Evolutionary conservation across 345 rosid species (phyloP).

Genomic region (Salix viminalis): DNA sequence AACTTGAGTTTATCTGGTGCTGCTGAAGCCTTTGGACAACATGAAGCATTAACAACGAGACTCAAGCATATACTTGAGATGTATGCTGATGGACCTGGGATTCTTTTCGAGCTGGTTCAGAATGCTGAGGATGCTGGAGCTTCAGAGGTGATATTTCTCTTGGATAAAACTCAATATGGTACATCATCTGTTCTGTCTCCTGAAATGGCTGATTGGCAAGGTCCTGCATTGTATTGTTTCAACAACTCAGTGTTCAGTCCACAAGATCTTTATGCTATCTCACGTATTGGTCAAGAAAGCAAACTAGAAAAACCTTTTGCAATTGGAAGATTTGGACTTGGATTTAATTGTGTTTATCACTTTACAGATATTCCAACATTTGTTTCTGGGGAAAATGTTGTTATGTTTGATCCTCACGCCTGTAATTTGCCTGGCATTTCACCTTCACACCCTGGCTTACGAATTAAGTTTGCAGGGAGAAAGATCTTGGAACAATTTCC

Average conservation of each 20-base stretch:
- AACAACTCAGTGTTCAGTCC: constrained; percentile 89
- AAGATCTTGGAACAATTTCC: constrained; percentile 92
- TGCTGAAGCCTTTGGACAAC: constrained; percentile 98
- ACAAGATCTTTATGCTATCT: constrained; percentile 93
- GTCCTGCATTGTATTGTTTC: constrained; percentile 93
- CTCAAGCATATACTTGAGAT: constrained; percentile 94
- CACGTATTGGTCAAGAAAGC: constrained; percentile 98
- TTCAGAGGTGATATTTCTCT: constrained; percentile 80
- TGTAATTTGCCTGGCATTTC: constrained; percentile 85
- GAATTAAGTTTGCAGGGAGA: constrained; percentile 82
- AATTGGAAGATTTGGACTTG: constrained; percentile 92
- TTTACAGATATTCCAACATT: constrained; percentile 88
- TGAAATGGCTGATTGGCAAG: constrained; percentile 99
- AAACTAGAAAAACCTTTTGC: constrained; percentile 94
- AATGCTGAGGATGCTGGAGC: constrained; percentile 99
- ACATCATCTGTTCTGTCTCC: constrained; percentile 96
- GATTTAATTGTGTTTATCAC: constrained; percentile 97
- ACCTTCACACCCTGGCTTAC: constrained; percentile 94
- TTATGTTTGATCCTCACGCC: constrained; percentile 99
- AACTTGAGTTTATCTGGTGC: constrained; percentile 88
- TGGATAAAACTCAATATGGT: constrained; percentile 93
- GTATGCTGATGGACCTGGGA: constrained; percentile 99
- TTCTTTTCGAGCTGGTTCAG: constrained; percentile 88
- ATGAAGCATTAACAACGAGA: constrained; percentile 94
- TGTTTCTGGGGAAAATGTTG: constrained; percentile 95